A percentile compares a stretch with the other conserved stretches of the same genome.
These are phyloP conservation scores for Jaltomata sinuosa DNA, from an alignment of 257 asterid species.

Conservation along the genomic window DNA sequence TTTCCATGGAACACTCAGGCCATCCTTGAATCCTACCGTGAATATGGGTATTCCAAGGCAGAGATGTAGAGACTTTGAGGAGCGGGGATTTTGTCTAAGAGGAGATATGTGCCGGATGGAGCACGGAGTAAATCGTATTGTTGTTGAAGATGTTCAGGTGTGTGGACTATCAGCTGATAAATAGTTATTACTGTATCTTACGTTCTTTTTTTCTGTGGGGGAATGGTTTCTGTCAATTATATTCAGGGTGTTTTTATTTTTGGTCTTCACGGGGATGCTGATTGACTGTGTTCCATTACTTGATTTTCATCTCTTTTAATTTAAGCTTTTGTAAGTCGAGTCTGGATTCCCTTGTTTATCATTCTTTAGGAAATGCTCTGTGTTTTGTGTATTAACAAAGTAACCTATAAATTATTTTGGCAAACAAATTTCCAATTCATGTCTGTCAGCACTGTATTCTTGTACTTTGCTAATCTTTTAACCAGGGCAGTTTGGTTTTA, in stretches of 20 bases:
- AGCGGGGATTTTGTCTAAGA: constrained; percentile 97
- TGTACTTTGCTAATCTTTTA: not conserved
- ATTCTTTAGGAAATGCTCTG: not conserved
- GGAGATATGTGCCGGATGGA: constrained; percentile 99
- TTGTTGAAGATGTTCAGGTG: constrained; percentile 98
- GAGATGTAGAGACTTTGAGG: constrained; percentile 96
- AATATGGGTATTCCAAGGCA: constrained; percentile 65
- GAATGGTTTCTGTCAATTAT: not conserved
- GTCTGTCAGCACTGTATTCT: not conserved
- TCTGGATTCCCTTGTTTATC: not conserved
- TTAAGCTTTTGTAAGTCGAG: not conserved
- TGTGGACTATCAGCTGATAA: not conserved
- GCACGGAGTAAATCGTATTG: constrained; percentile 94
- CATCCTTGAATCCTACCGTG: constrained; percentile 47
- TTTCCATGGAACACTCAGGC: constrained; percentile 63
- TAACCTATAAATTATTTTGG: not conserved
- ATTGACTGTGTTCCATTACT: not conserved
- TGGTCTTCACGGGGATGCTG: not conserved
- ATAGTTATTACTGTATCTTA: not conserved
- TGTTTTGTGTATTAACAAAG: not conserved
- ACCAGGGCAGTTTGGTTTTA: not conserved
- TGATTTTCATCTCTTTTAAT: not conserved
- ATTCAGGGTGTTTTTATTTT: not conserved
- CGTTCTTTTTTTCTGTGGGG: not conserved
- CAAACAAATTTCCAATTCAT: not conserved